Evolutionary conservation across 306 rosid genomes (phyloP), one percentile per base, ranked within the genome.

Genomic region (Comarum palustre): DNA sequence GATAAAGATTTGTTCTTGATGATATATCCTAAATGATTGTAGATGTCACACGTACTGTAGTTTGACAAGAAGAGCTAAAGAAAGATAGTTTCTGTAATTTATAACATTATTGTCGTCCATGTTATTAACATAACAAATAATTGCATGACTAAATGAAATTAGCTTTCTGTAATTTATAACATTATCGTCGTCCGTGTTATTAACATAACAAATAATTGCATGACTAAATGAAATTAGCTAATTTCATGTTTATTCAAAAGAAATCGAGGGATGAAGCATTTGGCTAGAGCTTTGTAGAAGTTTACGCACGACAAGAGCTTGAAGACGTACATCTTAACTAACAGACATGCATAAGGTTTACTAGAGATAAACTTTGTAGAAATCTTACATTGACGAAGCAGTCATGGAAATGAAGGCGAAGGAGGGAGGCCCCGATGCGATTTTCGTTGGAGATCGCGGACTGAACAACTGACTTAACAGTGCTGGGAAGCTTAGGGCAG

Each of bases 351-450:
- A 22, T 54, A 10, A 4, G 24, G 31, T 55, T 24, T 27, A 59
- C 43, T 11, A 38, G 68, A 38, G 12, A 29, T 4, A 20, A 65
- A 48, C 8, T 0, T 31, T 54, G 67, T 70, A 47, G 29, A n/a
- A n/a, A 34, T 16, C 59, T 74, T 83, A 92, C 98, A 45, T 92
- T 77, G 76, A 90, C 90, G 24, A 92, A 92, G 82, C 97, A 92
- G 48, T 88, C 97, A 42, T 92, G 97, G 45, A 92, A 92, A 79
- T 73, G 78, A 31, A 92, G 96, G 60, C 97, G 97, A 58, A 92
- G 84, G 8, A 92, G 85, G 54, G 96, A 92, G 25, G 96, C 97
- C 10, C 94, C 97, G 9, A 85, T 83, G 46, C 98, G 98, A 10
- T 27, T 74, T 69, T 86, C 92, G 69, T 84, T 88, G 3, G 82